These are phyloP conservation scores for Metschnikowia cerradonensis DNA, from an alignment of 805 yeast species.

Conservation along the genomic window DNA sequence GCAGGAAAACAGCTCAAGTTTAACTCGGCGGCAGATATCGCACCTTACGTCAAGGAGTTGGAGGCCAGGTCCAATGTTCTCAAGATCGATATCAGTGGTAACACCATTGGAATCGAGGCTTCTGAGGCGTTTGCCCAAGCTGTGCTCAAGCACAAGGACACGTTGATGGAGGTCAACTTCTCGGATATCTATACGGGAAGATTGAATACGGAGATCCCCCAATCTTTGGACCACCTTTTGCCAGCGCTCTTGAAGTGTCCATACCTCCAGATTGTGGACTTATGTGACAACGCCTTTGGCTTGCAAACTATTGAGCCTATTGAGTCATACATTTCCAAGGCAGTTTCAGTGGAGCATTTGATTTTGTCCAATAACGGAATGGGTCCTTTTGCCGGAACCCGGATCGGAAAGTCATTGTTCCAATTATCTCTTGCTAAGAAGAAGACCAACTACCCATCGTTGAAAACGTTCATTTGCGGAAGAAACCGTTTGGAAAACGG, in stretches of 20 bases:
- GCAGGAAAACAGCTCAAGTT: constrained; percentile 75
- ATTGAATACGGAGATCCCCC: constrained; percentile 90
- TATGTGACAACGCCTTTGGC: constrained; percentile 96
- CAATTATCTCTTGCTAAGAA: constrained; percentile 64
- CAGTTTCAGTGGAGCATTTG: constrained; percentile 77
- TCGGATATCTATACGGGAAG: constrained; percentile 95
- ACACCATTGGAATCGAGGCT: constrained; percentile 91
- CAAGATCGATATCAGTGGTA: constrained; percentile 81
- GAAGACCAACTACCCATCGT: constrained; percentile 43
- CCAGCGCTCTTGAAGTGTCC: constrained; percentile 69
- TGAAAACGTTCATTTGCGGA: constrained; percentile 91
- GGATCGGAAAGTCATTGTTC: constrained; percentile 84
- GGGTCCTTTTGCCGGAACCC: constrained; percentile 97
- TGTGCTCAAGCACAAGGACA: constrained; percentile 40
- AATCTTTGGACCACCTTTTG: constrained; percentile 66
- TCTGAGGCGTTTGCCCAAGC: constrained; percentile 65
- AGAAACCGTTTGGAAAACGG: constrained; percentile 97
- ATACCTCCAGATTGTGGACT: constrained; percentile 66
- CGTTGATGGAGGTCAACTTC: constrained; percentile 67
- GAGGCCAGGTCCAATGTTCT: constrained; percentile 32
- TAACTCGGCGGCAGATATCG: constrained; percentile 66
- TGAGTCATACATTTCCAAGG: constrained; percentile 71
- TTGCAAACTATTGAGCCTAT: constrained; percentile 90
- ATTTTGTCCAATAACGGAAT: constrained; percentile 92
- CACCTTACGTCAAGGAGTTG: constrained; percentile 63